Conservation (phyloP, 768 basidiomycete species). For the Auriculariales sp. region DNA sequence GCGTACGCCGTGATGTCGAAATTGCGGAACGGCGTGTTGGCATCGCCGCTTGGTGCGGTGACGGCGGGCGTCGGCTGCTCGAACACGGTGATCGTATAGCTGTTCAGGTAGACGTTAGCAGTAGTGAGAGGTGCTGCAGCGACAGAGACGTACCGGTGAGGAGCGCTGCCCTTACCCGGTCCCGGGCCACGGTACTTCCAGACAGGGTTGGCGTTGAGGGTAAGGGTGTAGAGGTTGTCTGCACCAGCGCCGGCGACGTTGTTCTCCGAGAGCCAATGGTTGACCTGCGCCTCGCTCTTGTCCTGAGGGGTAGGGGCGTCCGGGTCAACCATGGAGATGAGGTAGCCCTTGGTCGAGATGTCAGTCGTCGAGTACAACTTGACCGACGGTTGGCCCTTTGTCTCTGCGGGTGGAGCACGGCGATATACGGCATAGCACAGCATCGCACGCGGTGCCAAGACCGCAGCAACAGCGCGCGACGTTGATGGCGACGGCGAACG, state of each 20-base stretch:
- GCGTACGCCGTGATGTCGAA: neutral
- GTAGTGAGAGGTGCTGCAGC: neutral
- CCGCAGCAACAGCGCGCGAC: too few species aligned
- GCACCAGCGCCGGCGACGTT: constrained; percentile 14
- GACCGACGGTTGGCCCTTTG: neutral
- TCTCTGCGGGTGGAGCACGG: too few species aligned
- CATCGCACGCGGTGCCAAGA: too few species aligned
- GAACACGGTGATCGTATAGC: neutral
- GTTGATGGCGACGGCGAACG: too few species aligned
- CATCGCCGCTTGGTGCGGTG: neutral
- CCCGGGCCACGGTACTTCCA: constrained; percentile 26
- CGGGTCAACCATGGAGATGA: constrained; percentile 20
- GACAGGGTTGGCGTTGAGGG: constrained; percentile 27
- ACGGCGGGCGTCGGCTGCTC: neutral
- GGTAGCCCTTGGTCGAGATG: neutral
- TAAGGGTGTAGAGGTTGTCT: constrained; percentile 7
- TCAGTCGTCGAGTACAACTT: neutral
- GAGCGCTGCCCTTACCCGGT: constrained; percentile 26
- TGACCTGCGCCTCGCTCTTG: constrained; percentile 27
- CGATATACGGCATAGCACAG: too few species aligned
- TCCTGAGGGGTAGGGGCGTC: constrained; percentile 38
- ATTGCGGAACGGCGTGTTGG: neutral
- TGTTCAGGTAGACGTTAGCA: neutral
- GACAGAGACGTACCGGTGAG: constrained; percentile 22
- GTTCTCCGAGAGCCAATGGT: constrained; percentile 33